Conservation (phyloP, 768 basidiomycete genomes). For the Strobilomyces dryophilus region DNA sequence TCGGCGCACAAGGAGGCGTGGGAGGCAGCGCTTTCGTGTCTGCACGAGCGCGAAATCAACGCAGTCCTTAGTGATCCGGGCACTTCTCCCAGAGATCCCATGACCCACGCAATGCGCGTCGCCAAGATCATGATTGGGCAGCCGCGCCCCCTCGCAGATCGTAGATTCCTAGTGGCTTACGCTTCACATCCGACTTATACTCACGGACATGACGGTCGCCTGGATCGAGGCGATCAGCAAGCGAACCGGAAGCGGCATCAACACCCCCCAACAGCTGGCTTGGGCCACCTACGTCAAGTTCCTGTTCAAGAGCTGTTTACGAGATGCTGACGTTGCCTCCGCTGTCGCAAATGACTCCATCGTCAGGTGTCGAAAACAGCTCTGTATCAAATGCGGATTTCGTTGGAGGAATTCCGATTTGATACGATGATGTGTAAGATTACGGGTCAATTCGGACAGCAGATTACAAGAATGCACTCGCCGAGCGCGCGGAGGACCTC, state of each 20-base stretch:
- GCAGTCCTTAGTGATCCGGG: conserved; percentile 28
- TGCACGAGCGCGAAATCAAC: conserved; percentile 47
- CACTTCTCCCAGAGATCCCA: conserved; percentile 37
- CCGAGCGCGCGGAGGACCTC: conserved; percentile 15
- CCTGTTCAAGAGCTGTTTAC: conserved; percentile 41
- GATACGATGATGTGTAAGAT: conserved; percentile 33
- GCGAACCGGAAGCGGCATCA: conserved; percentile 12
- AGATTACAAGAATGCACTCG: conserved; percentile 19
- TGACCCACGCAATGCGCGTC: conserved; percentile 47
- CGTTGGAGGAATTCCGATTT: conserved; percentile 50
- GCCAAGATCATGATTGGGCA: conserved; percentile 53
- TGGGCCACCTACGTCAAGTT: conserved; percentile 50
- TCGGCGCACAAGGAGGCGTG: conserved; percentile 57
- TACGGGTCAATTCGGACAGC: conserved; percentile 13
- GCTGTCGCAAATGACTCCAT: conserved; percentile 43
- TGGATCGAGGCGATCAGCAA: conserved; percentile 37
- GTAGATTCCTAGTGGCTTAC: conserved; percentile 53
- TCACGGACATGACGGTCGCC: conserved; percentile 41
- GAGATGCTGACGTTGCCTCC: conserved; percentile 46
- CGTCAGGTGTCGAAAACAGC: conserved; percentile 48
- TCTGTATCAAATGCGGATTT: conserved; percentile 41
- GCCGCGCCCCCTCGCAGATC: conserved; percentile 54
- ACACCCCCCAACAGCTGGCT: conserved; percentile 26
- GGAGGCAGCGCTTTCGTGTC: conserved; percentile 53
- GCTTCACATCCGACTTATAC: conserved; percentile 47